Evolutionary conservation across 1,139 yeast species (phyloP).

Genomic region (Candida sojae): DNA sequence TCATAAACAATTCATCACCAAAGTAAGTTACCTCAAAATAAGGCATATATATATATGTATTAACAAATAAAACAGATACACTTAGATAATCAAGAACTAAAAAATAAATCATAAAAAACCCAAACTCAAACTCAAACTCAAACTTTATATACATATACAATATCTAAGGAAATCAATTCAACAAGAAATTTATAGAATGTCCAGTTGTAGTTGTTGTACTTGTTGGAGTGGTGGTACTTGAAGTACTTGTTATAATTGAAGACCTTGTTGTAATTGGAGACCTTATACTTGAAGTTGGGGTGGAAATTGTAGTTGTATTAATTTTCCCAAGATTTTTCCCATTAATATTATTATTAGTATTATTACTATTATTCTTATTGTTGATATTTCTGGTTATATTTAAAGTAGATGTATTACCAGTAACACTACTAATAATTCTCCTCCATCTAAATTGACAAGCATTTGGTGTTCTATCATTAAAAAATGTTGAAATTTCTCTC

Average conservation of each 20-base stretch:
- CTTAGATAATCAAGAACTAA: too few species aligned
- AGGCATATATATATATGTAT: too few species aligned
- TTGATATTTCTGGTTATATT: not conserved
- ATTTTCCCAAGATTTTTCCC: not conserved
- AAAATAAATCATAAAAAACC: too few species aligned
- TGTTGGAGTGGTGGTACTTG: too few species aligned
- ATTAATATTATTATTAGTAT: not conserved
- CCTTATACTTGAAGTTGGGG: too few species aligned
- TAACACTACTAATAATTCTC: conserved; percentile 34
- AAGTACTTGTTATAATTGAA: too few species aligned
- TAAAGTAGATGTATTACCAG: not conserved
- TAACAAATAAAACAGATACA: too few species aligned
- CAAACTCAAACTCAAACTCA: too few species aligned
- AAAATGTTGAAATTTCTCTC: conserved; percentile 46
- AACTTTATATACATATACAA: not conserved
- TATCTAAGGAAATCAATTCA: conserved; percentile 8
- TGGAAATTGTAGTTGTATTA: too few species aligned
- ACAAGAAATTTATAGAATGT: conserved; percentile 27
- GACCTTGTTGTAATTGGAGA: too few species aligned
- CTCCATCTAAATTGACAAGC: conserved; percentile 54
- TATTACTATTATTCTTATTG: not conserved
- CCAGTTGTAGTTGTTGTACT: conserved; percentile 4
- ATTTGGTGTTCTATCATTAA: conserved; percentile 46
- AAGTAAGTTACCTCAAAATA: too few species aligned
- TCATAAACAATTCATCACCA: too few species aligned